Evolutionary conservation across 352 stramenopile genomes (phyloP).

Genomic region (Pythium guiyangense): DNA sequence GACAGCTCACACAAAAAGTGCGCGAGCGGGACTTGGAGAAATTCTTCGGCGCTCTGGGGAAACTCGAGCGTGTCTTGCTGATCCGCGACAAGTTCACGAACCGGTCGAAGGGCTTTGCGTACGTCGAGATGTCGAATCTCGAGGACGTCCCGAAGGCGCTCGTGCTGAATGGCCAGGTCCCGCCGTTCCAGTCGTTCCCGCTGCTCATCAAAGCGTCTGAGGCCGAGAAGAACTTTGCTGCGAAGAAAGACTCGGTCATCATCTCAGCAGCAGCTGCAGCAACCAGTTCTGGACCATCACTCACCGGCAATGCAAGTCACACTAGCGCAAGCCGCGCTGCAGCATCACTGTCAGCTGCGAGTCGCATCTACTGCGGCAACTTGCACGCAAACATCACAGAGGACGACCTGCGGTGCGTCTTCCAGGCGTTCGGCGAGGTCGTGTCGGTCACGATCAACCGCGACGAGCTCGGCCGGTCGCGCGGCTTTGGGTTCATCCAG

Average conservation of each 20-base stretch:
- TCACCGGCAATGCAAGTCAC: slow-evolving; percentile 6
- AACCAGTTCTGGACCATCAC: neutral
- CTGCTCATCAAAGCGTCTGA: slow-evolving; percentile 97
- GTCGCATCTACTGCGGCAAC: slow-evolving; percentile 86
- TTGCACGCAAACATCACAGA: slow-evolving; percentile 90
- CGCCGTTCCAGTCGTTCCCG: slow-evolving; percentile 97
- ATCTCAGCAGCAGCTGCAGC: slow-evolving; percentile 21
- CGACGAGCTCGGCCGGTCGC: slow-evolving; percentile 81
- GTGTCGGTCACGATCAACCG: slow-evolving; percentile 86
- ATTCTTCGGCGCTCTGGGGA: slow-evolving; percentile 90
- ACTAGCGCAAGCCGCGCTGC: neutral
- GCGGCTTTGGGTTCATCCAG: slow-evolving; percentile 88
- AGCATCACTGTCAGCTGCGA: slow-evolving; percentile 49
- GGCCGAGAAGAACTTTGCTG: slow-evolving; percentile 95
- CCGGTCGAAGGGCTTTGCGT: slow-evolving; percentile 96
- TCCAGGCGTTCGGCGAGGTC: slow-evolving; percentile 82
- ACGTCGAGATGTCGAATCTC: slow-evolving; percentile 94
- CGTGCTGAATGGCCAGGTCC: slow-evolving; percentile 87
- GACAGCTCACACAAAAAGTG: slow-evolving; percentile 94
- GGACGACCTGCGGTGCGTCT: slow-evolving; percentile 75
- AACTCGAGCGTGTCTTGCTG: slow-evolving; percentile 94
- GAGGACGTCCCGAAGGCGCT: slow-evolving; percentile 94
- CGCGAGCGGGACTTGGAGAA: slow-evolving; percentile 90
- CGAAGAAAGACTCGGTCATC: slow-evolving; percentile 86
- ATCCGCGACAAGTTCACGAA: slow-evolving; percentile 95